Conservation (phyloP, 148 eudicot species). For the Dianthus caryophyllus region DNA sequence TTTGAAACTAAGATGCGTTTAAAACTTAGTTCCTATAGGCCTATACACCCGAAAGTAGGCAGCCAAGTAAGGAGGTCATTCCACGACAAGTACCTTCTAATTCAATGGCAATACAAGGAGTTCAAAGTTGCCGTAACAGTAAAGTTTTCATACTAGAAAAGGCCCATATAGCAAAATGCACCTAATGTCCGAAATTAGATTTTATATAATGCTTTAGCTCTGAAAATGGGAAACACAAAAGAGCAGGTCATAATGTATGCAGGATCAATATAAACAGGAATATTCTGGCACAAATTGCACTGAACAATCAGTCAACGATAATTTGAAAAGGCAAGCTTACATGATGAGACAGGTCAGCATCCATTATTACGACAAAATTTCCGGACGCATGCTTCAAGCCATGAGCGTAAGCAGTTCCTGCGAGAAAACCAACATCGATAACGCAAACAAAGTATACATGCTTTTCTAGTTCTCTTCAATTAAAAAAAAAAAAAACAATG, state of each 20-base stretch:
- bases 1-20: neutral
- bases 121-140: neutral
- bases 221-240: neutral
- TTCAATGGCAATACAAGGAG: neutral
- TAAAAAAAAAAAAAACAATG: constrained; percentile 10
- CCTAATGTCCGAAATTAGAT: neutral
- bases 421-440: constrained; percentile 7
- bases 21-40: too few species aligned
- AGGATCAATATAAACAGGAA: neutral
- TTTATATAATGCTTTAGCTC: neutral
- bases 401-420: constrained; percentile 75
- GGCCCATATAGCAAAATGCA: neutral
- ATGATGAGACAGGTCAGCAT: constrained; percentile 79
- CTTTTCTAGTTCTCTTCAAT: constrained; percentile 31
- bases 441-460: constrained; percentile 18
- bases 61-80: neutral
- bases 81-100: neutral
- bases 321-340: constrained; percentile 40
- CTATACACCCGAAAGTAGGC: too few species aligned
- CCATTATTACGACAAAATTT: constrained; percentile 70
- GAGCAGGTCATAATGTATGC: neutral
- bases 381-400: constrained; percentile 75
- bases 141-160: neutral
- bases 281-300: neutral
- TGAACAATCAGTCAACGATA: neutral